Base-by-base conservation (phyloP, 306 rosid species). In the Dryas drummondii region DNA sequence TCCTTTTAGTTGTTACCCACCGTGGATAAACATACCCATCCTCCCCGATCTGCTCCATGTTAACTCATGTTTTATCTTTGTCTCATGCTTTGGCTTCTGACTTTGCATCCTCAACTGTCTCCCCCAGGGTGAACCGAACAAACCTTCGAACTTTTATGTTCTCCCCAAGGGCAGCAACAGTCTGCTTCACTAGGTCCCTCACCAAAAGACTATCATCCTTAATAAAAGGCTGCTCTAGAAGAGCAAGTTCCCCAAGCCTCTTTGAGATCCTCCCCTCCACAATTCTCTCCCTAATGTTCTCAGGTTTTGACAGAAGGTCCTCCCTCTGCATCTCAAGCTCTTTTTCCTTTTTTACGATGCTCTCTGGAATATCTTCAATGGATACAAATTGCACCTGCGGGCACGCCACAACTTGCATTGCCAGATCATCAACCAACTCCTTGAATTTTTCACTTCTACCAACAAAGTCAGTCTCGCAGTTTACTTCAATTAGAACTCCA, bases 101-200 rank as follows among this genome's bases (percentile, higher is more conserved):
- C 9, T 81, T 69, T 5, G 83, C 86, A 41, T 74, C 77, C 53
- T 87, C 87, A 48, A 79, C 70, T 2, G 86, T 80, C 77, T 92
- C 97, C 56, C 99, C 99, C 0, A 92, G 91, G 4, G 97, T 96
- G 86, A 92, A 96, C 51, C 93, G 81, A 67, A 88, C 85, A 71
- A 96, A 92, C 74, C 99, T 89, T 44, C 99, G 80, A 16, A 96
- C 96, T 79, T 90, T 92, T 58, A 96, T 92, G 83, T 96, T 96
- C 85, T 96, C 98, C 42, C 99, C 99, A n/a, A 96, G 88, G 17
- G 98, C 87, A 51, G 98, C 99, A n/a, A 96, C 91, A n/a, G 90
- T 96, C 86, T 89, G 97, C 84, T 89, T 96, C 16, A 96, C 96
- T 78, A 96, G 86, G 80, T 96, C 99, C 89, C 92, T 96, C 82